phyloP scores from a whole-genome alignment of 2,329 filamentous ascomycete species.

The Trichoderma harzianum region DNA sequence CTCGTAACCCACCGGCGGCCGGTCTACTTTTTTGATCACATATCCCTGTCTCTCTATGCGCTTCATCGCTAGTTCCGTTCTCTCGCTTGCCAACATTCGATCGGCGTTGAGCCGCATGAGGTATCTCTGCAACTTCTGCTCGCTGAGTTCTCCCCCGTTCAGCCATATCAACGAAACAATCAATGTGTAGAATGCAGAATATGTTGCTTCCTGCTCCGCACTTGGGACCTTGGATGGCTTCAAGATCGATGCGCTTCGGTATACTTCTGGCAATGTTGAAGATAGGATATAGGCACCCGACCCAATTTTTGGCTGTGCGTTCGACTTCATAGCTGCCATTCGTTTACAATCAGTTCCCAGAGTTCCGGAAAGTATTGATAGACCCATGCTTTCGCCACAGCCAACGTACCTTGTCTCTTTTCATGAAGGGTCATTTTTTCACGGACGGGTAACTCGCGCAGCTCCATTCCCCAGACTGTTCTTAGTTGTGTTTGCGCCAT shows the following conservation, averaged over 20 bases:
- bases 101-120: slow-evolving; percentile 73
- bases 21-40: slow-evolving; percentile 70
- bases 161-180: slow-evolving; percentile 75
- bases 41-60: slow-evolving; percentile 81
- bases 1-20: slow-evolving; percentile 45
- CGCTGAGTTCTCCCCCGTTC: slow-evolving; percentile 67
- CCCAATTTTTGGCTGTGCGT: slow-evolving; percentile 50
- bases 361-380: background rate
- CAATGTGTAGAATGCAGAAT: slow-evolving; percentile 76
- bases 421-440: slow-evolving; percentile 82
- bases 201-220: slow-evolving; percentile 68
- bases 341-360: background rate
- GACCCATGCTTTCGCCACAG: background rate
- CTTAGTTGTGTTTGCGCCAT: slow-evolving; percentile 70
- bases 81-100: slow-evolving; percentile 68
- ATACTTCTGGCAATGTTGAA: slow-evolving; percentile 65
- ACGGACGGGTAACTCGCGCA: slow-evolving; percentile 74
- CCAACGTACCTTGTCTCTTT: slow-evolving; percentile 61
- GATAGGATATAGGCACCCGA: slow-evolving; percentile 75
- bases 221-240: slow-evolving; percentile 65
- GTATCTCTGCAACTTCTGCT: slow-evolving; percentile 74
- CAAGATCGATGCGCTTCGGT: slow-evolving; percentile 64
- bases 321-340: slow-evolving; percentile 39
- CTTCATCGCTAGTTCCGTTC: slow-evolving; percentile 71
- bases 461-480: slow-evolving; percentile 83